Evolutionary conservation across 2,329 filamentous ascomycete genomes (phyloP).

Genomic region (Clonostachys solani): DNA sequence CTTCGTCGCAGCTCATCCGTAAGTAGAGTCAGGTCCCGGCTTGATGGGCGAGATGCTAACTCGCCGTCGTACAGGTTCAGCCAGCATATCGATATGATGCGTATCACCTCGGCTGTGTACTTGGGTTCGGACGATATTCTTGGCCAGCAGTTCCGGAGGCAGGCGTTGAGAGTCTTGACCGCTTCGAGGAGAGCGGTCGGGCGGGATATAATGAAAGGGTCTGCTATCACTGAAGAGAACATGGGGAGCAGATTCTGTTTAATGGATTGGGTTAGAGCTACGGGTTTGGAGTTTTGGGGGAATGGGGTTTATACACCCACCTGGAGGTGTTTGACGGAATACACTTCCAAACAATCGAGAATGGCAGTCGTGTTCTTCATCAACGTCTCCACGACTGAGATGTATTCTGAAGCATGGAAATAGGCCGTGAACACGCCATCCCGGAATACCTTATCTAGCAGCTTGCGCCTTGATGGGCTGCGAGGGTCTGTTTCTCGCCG

Average conservation of each 20-base stretch:
- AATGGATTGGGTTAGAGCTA: background rate
- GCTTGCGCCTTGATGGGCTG: slow-evolving; percentile 15
- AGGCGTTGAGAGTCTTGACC: slow-evolving; percentile 45
- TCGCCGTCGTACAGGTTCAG: slow-evolving; percentile 41
- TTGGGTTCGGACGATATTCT: slow-evolving; percentile 44
- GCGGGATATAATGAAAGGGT: slow-evolving; percentile 61
- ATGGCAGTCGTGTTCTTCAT: slow-evolving; percentile 43
- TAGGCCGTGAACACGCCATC: slow-evolving; percentile 52
- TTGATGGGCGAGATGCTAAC: background rate
- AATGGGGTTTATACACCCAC: slow-evolving; percentile 23
- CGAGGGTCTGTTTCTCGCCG: slow-evolving; percentile 15
- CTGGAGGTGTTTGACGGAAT: slow-evolving; percentile 64
- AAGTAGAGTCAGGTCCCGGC: slow-evolving; percentile 13
- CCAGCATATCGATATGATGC: slow-evolving; percentile 60
- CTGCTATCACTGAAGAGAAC: slow-evolving; percentile 58
- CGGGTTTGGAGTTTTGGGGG: background rate
- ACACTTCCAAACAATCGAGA: slow-evolving; percentile 53
- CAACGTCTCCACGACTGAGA: slow-evolving; percentile 52
- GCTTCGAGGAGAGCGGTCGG: slow-evolving; percentile 49
- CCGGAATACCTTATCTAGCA: slow-evolving; percentile 51
- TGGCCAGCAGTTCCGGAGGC: slow-evolving; percentile 66
- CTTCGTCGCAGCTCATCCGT: slow-evolving; percentile 22
- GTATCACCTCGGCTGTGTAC: slow-evolving; percentile 61
- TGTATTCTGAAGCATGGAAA: slow-evolving; percentile 54
- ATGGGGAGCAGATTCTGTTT: slow-evolving; percentile 62